Evolutionary conservation across 805 yeast genomes (phyloP), one percentile per base, ranked within the genome.

Genomic region (Hanseniaspora pseudoguilliermondii): DNA sequence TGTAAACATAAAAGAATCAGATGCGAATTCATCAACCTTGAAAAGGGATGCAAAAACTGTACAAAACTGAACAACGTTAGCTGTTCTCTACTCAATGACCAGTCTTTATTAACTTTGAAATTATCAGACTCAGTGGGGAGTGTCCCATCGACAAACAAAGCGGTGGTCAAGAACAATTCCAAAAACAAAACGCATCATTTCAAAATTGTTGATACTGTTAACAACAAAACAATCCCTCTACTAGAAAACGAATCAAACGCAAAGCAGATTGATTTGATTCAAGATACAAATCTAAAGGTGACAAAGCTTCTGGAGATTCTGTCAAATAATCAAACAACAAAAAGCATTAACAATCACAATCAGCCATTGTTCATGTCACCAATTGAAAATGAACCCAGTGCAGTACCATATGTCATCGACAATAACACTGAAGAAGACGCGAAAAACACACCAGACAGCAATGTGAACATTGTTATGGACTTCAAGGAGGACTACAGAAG

Each of bases 1-100:
- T 56, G 58, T 23, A 56, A 47, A 27, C 43, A 43, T 21, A 56
- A 50, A 21, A 56, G 49, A 47, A 42, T 46, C 4, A 29, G 55
- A 35, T 56, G 58, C 18, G 53, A 50, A 15, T 47, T 53, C 20
- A 36, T 46, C 10, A 46, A 29, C 21, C 18, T 53, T 5, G 23
- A 44, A 11, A 25, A 53, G 23, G 56, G 56, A 2, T 53, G 56
- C 18, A 44, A 53, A 32, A 53, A 46, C 18, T 53, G 56, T 39
- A 44, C 46, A 3, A 53, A 46, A 16, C 3, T 20, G 25, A 18
- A 16, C 16, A 27, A 23, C 5, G 25, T 21, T 4, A 47, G 36
- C 15, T 51, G 55, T 11, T 51, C 55, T 11, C 21, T 53, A 18
- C n/a, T 38, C 6, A 46, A 46, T 25, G 50, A 53, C 13, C n/a